Conservation (phyloP, 1,284 basidiomycete genomes). For the Tylopilus microsporus region DNA sequence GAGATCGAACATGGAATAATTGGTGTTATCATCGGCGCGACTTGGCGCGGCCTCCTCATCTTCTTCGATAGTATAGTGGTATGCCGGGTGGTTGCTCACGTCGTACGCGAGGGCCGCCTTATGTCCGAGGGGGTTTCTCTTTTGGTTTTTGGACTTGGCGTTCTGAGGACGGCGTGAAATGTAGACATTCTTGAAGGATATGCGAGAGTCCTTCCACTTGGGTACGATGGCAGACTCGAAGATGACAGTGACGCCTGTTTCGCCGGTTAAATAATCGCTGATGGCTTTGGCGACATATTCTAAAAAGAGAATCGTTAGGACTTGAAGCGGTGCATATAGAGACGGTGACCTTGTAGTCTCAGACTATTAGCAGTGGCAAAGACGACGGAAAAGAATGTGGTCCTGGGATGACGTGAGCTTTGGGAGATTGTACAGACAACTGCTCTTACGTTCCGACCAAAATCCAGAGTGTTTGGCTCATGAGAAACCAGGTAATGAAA, state of each 20-base stretch:
- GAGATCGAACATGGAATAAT: constrained; percentile 87
- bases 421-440: not conserved
- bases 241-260: constrained; percentile 91
- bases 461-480: constrained; percentile 93
- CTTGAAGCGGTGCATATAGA: not conserved
- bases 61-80: constrained; percentile 59
- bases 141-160: constrained; percentile 12
- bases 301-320: constrained; percentile 30
- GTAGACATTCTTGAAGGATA: constrained; percentile 97
- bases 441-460: constrained; percentile 81
- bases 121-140: constrained; percentile 36
- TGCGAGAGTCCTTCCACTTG: constrained; percentile 92
- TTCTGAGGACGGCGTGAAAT: constrained; percentile 72
- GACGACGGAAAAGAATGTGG: constrained; percentile 92
- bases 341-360: constrained; percentile 71
- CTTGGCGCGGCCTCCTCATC: constrained; percentile 26
- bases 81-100: constrained; percentile 68
- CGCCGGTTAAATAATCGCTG: constrained; percentile 88
- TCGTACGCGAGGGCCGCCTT: constrained; percentile 65
- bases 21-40: constrained; percentile 49
- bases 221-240: constrained; percentile 98
- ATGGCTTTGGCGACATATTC: constrained; percentile 87
- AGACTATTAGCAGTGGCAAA: constrained; percentile 89
- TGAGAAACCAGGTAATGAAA: constrained; percentile 90
- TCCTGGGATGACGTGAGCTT: constrained; percentile 45